A percentile compares a stretch with the other conserved stretches of the same genome.
Evolutionary conservation across 371 early-diverging fungal genomes (phyloP).

Genomic region (Mucor mucedo): DNA sequence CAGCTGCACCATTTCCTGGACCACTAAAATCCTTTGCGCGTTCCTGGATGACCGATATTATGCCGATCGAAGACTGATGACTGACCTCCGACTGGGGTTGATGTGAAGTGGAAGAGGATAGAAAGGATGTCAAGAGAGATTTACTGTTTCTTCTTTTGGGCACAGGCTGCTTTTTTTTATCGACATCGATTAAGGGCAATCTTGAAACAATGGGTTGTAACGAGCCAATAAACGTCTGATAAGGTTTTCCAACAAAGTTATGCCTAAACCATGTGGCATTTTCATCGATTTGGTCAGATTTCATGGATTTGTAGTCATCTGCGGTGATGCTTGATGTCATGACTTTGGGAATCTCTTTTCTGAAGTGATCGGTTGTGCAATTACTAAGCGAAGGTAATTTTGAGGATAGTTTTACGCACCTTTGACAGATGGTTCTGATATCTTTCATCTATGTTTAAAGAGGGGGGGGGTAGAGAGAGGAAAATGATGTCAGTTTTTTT

Average conservation of each 20-base stretch:
- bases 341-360: conserved; percentile 20
- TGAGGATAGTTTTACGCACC: conserved; percentile 5
- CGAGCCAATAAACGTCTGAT: conserved; percentile 41
- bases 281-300: conserved; percentile 39
- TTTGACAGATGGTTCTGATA: conserved; percentile 11
- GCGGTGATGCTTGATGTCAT: neutral
- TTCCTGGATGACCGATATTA: conserved; percentile 50
- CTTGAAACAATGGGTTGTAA: neutral
- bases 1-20: conserved; percentile 21
- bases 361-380: conserved; percentile 16
- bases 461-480: neutral
- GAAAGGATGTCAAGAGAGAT: neutral
- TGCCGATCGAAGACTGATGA: conserved; percentile 18
- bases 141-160: conserved; percentile 12
- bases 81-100: neutral
- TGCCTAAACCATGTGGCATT: conserved; percentile 50
- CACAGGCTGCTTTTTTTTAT: conserved; percentile 3
- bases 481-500: neutral
- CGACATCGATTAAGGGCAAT: conserved; percentile 1
- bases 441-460: conserved; percentile 2
- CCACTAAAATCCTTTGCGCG: conserved; percentile 33
- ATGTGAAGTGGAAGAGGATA: neutral
- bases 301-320: conserved; percentile 26
- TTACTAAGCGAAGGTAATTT: conserved; percentile 1
- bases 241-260: conserved; percentile 52